Evolutionary conservation across 2,329 filamentous ascomycete species (phyloP).

Genomic region (Penicillium occitanis): DNA sequence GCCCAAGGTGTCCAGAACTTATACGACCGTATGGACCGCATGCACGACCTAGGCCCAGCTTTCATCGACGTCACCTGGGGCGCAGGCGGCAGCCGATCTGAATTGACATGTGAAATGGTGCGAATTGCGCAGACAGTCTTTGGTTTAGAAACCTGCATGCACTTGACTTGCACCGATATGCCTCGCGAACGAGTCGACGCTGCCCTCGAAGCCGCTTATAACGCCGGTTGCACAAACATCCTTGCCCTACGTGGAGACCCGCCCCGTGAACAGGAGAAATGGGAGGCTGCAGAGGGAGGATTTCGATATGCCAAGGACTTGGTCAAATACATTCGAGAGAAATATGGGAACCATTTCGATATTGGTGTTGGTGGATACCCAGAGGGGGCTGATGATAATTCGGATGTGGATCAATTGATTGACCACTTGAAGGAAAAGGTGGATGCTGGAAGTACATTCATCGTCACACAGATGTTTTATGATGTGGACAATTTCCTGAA

Average conservation of each 20-base stretch:
- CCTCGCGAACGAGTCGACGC: constrained; percentile 86
- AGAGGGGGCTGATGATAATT: constrained; percentile 91
- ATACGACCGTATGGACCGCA: constrained; percentile 99
- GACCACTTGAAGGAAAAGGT: constrained; percentile 97
- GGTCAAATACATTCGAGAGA: constrained; percentile 75
- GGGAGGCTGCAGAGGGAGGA: constrained; percentile 80
- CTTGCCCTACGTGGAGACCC: constrained; percentile 90
- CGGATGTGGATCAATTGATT: constrained; percentile 78
- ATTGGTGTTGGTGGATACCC: constrained; percentile 97
- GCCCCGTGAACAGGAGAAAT: constrained; percentile 88
- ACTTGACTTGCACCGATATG: constrained; percentile 98
- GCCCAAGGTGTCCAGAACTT: constrained; percentile 88
- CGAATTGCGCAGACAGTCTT: constrained; percentile 92
- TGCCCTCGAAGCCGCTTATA: constrained; percentile 83
- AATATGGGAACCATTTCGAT: constrained; percentile 87
- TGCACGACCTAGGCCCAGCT: constrained; percentile 89
- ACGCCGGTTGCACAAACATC: constrained; percentile 95
- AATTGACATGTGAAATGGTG: constrained; percentile 97
- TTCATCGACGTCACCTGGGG: constrained; percentile 99
- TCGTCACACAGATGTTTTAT: constrained; percentile 99
- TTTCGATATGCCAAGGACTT: constrained; percentile 93
- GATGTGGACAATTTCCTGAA: constrained; percentile 91
- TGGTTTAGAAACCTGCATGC: constrained; percentile 98
- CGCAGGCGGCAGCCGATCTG: constrained; percentile 84
- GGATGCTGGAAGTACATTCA: constrained; percentile 87